These are phyloP conservation scores for Clausena lansium DNA, from an alignment of 345 rosid genomes.

Conservation along the genomic window DNA sequence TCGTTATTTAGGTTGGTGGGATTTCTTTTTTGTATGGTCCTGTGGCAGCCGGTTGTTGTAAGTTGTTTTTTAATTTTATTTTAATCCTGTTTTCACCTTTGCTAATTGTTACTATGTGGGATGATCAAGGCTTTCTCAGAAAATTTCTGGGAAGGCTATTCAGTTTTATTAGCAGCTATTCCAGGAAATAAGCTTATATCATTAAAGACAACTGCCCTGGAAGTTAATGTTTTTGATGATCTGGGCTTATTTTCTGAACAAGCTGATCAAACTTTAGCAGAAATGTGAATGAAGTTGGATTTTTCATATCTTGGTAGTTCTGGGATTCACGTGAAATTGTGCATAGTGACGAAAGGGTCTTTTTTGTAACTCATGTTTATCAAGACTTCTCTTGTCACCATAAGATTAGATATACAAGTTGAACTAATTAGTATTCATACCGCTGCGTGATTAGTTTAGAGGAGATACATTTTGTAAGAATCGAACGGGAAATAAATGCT, in stretches of 20 bases:
- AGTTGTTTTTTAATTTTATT: constrained; percentile 10
- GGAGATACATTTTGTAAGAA: too few species aligned
- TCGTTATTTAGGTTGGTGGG: constrained; percentile 21
- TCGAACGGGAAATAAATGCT: too few species aligned
- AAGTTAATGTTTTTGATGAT: neutral
- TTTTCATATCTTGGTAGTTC: neutral
- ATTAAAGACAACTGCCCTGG: neutral
- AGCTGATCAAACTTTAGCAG: neutral
- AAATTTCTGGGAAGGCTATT: constrained; percentile 24
- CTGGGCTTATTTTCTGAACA: constrained; percentile 2
- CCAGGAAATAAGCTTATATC: neutral
- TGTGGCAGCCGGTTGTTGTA: constrained; percentile 31
- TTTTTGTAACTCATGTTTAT: too few species aligned
- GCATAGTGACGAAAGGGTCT: too few species aligned
- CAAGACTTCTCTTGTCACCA: too few species aligned
- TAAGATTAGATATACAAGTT: too few species aligned
- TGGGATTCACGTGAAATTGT: neutral
- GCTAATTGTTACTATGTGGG: constrained; percentile 23
- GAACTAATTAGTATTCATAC: too few species aligned
- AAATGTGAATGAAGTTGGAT: neutral
- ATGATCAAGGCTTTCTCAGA: constrained; percentile 18
- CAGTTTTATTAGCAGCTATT: neutral
- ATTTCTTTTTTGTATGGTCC: constrained; percentile 23
- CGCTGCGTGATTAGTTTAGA: too few species aligned
- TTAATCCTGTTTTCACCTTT: constrained; percentile 16